Evolutionary conservation across 768 basidiomycete species (phyloP).

Genomic region (Boletus pseudopeckii): DNA sequence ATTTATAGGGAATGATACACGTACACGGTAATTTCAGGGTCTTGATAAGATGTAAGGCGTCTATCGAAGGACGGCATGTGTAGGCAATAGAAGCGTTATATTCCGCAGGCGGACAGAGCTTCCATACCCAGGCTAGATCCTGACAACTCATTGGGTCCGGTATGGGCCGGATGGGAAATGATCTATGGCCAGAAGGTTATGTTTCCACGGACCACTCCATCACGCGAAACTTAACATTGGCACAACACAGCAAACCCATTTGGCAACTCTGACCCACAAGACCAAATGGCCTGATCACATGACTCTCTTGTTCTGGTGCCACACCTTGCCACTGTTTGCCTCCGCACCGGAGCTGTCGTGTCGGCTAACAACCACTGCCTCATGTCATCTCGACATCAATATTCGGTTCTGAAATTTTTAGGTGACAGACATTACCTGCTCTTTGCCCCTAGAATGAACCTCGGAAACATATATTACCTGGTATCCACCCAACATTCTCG

Average conservation of each 20-base stretch:
- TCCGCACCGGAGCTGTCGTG: conserved; percentile 18
- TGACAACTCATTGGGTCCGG: conserved; percentile 19
- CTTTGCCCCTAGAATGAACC: neutral
- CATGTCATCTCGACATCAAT: conserved; percentile 6
- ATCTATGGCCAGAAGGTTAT: conserved; percentile 14
- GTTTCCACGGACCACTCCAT: conserved; percentile 6
- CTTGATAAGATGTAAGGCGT: conserved; percentile 30
- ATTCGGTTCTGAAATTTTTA: conserved; percentile 6
- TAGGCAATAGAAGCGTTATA: conserved; percentile 30
- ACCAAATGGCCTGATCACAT: conserved; percentile 10
- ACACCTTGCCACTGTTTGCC: conserved; percentile 13
- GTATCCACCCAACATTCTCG: neutral
- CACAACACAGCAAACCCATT: conserved; percentile 9
- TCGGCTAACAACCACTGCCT: conserved; percentile 22
- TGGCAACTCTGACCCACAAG: conserved; percentile 18
- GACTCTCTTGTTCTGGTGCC: conserved; percentile 9
- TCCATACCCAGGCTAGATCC: conserved; percentile 22
- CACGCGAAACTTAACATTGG: conserved; percentile 12
- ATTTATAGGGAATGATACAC: conserved; percentile 32
- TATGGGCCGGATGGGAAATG: conserved; percentile 16
- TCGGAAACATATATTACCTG: neutral
- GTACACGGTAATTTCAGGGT: conserved; percentile 36
- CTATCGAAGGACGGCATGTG: conserved; percentile 29
- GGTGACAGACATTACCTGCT: conserved; percentile 6
- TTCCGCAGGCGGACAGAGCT: conserved; percentile 17